Conservation (phyloP, 179 eudicot genomes). For the Beta macrorhiza region DNA sequence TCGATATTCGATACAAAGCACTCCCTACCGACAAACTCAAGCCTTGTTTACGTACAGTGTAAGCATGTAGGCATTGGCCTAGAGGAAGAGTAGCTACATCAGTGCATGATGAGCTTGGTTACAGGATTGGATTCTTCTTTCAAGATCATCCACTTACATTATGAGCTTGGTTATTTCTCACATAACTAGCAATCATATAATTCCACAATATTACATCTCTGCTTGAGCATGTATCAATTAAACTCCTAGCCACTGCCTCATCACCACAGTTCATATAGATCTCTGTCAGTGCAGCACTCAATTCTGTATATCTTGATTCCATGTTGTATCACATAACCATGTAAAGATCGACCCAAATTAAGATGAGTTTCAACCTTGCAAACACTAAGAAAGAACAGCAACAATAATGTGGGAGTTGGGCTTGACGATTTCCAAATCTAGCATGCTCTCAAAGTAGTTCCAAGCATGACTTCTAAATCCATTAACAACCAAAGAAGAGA, state of each 20-base stretch:
- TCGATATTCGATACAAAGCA: conserved; percentile 47
- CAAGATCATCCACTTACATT: conserved; percentile 40
- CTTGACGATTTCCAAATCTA: conserved; percentile 21
- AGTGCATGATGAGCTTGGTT: conserved; percentile 44
- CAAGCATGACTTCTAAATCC: conserved; percentile 37
- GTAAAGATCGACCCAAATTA: conserved; percentile 39
- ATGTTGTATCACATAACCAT: conserved; percentile 40
- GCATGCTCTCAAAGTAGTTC: conserved; percentile 39
- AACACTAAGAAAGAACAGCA: conserved; percentile 32
- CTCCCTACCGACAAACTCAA: conserved; percentile 35
- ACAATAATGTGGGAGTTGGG: conserved; percentile 47
- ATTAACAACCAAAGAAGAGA: conserved; percentile 33
- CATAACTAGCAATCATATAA: conserved; percentile 39
- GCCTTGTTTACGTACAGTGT: conserved; percentile 34
- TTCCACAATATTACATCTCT: conserved; percentile 53
- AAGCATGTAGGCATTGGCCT: conserved; percentile 51
- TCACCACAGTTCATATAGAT: conserved; percentile 51
- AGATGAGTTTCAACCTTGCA: conserved; percentile 34
- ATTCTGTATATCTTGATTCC: conserved; percentile 32
- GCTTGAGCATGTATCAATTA: conserved; percentile 39
- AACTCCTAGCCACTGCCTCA: conserved; percentile 33
- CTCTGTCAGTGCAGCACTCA: conserved; percentile 45
- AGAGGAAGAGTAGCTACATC: conserved; percentile 41
- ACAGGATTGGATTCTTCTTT: conserved; percentile 37
- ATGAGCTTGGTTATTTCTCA: conserved; percentile 29